Evolutionary conservation across 345 rosid genomes (phyloP).

Genomic region (Populus davidiana): DNA sequence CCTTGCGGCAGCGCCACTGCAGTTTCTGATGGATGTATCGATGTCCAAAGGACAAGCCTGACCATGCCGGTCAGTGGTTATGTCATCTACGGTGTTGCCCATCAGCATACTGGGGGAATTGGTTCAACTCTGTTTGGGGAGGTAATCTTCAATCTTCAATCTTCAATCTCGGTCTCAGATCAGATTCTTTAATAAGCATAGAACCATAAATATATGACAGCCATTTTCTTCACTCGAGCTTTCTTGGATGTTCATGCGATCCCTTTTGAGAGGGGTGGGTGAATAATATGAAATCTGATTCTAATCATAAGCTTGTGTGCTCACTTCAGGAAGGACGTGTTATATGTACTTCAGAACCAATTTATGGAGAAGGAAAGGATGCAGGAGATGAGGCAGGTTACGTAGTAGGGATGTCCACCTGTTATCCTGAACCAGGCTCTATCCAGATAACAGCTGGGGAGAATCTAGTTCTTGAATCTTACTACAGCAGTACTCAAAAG

Average conservation of each 20-base stretch:
- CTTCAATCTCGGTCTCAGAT: not conserved
- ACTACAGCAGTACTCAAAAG: slow-evolving; percentile 43
- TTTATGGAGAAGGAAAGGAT: slow-evolving; percentile 68
- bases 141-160: slow-evolving; percentile 32
- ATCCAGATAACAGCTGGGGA: slow-evolving; percentile 58
- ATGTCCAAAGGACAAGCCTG: slow-evolving; percentile 47
- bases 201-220: not conserved
- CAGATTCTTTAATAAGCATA: not conserved
- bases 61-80: slow-evolving; percentile 62
- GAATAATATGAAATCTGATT: not conserved
- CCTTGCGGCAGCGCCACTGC: slow-evolving; percentile 34
- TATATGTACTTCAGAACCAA: slow-evolving; percentile 55
- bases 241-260: not conserved
- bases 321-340: slow-evolving; percentile 53
- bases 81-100: slow-evolving; percentile 78
- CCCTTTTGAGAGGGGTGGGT: not conserved
- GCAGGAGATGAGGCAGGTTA: slow-evolving; percentile 88
- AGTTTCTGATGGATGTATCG: slow-evolving; percentile 36
- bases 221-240: not conserved
- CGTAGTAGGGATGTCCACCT: slow-evolving; percentile 87
- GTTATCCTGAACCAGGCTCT: slow-evolving; percentile 68
- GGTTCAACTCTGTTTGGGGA: slow-evolving; percentile 69
- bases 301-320: slow-evolving; percentile 6
- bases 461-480: slow-evolving; percentile 58
- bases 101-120: slow-evolving; percentile 71